These are phyloP conservation scores for Orbilia blumenaviensis DNA, from an alignment of 2,329 filamentous ascomycete genomes.

Conservation along the genomic window DNA sequence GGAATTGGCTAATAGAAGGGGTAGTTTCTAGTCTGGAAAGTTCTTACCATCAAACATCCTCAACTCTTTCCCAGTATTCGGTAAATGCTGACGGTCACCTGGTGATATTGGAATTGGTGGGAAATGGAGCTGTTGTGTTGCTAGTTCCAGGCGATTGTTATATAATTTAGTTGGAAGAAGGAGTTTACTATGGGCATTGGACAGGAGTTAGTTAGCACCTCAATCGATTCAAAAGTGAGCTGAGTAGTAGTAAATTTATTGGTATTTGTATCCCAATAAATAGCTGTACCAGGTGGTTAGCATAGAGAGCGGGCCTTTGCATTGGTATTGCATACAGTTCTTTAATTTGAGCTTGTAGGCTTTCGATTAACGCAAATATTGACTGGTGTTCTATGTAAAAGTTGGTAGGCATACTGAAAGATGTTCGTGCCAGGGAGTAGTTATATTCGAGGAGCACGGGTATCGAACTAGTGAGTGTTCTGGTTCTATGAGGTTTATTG, in stretches of 20 bases:
- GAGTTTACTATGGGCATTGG: neutral
- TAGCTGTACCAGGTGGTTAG: no score
- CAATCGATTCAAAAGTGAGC: neutral
- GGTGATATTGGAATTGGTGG: neutral
- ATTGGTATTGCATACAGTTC: neutral
- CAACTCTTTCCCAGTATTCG: neutral
- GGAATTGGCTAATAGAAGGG: no score
- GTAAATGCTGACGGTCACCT: neutral
- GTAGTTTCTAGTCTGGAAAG: no score
- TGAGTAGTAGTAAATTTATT: no score
- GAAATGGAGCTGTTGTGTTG: conserved; percentile 6
- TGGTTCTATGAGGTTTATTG: no score
- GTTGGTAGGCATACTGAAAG: neutral
- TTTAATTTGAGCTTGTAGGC: neutral
- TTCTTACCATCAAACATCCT: neutral
- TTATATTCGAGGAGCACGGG: no score
- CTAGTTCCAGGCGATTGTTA: neutral
- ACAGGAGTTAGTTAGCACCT: neutral
- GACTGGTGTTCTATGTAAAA: neutral
- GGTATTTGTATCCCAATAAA: no score
- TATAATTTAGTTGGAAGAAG: conserved; percentile 5
- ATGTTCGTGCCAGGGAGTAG: no score
- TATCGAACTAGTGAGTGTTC: no score
- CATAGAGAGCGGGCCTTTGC: no score
- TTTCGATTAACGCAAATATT: neutral